phyloP scores from a whole-genome alignment of 805 yeast species.

The Lachancea thermotolerans region DNA sequence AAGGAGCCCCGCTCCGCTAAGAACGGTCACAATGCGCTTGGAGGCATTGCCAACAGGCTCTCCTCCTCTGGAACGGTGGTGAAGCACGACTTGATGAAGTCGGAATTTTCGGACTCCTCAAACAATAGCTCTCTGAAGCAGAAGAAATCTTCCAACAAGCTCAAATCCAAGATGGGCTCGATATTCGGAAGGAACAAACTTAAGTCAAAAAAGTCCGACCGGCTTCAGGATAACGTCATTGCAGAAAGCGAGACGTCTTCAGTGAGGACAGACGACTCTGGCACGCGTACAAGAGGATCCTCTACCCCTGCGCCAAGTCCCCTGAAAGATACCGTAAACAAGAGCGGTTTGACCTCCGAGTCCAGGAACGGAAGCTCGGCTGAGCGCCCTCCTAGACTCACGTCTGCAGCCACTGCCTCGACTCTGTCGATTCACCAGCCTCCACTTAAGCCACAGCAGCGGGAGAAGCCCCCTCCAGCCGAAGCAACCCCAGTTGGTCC shows the following conservation, averaged over 20 bases:
- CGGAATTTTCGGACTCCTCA: constrained; percentile 26
- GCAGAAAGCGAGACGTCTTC: constrained; percentile 5
- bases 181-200: constrained; percentile 60
- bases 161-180: constrained; percentile 70
- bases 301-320: background rate
- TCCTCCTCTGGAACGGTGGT: constrained; percentile 23
- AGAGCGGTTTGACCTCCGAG: too few species aligned
- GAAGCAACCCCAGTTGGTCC: background rate
- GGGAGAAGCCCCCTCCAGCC: constrained; percentile 10
- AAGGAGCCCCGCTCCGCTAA: constrained; percentile 7
- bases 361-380: too few species aligned
- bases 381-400: constrained; percentile 1
- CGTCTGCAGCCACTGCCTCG: constrained; percentile 4
- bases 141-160: constrained; percentile 33
- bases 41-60: constrained; percentile 23
- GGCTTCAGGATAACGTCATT: constrained; percentile 1
- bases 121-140: constrained; percentile 27
- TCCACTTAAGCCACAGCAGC: constrained; percentile 33
- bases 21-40: constrained; percentile 25
- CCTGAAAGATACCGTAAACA: background rate
- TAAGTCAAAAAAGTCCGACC: constrained; percentile 25
- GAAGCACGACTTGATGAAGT: constrained; percentile 29
- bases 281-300: background rate
- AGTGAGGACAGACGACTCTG: constrained; percentile 4
- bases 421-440: constrained; percentile 29